Conservation (phyloP, 805 yeast genomes). For the Candida argentea region DNA sequence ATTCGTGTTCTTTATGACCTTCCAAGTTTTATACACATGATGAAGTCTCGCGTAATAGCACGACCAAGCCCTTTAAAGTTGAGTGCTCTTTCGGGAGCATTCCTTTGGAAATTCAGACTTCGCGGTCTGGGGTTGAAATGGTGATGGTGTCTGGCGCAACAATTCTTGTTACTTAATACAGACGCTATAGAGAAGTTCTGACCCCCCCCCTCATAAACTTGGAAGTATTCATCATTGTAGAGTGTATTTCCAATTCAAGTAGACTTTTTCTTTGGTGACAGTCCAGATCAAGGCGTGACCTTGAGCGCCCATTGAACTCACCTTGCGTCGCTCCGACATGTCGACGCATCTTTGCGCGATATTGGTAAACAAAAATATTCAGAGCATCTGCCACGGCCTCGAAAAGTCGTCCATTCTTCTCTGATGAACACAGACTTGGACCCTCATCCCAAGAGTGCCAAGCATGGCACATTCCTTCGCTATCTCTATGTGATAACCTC, state of each 20-base stretch:
- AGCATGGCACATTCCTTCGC: constrained; percentile 13
- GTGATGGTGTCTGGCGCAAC: constrained; percentile 43
- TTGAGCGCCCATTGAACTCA: too few relatives aligned
- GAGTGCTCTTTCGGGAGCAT: constrained; percentile 23
- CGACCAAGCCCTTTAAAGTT: constrained; percentile 34
- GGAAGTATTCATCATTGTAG: neutral
- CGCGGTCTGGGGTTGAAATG: constrained; percentile 31
- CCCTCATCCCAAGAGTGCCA: constrained; percentile 13
- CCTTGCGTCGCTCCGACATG: too few relatives aligned
- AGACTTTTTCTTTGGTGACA: too few relatives aligned
- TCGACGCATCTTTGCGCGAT: too few relatives aligned
- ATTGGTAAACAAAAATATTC: too few relatives aligned
- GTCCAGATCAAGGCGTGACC: too few relatives aligned
- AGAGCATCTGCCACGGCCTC: too few relatives aligned
- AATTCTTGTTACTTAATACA: constrained; percentile 34
- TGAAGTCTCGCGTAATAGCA: constrained; percentile 47
- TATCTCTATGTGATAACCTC: constrained; percentile 14
- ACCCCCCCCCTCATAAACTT: constrained; percentile 15
- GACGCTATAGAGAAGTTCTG: constrained; percentile 38
- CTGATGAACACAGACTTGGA: constrained; percentile 13
- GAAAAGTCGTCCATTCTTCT: neutral
- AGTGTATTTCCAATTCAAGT: too few relatives aligned
- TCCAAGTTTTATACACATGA: constrained; percentile 58
- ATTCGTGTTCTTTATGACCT: constrained; percentile 35
- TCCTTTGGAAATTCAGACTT: constrained; percentile 25